Base-by-base conservation (phyloP, 306 rosid species). In the Trifolium subterraneum region DNA sequence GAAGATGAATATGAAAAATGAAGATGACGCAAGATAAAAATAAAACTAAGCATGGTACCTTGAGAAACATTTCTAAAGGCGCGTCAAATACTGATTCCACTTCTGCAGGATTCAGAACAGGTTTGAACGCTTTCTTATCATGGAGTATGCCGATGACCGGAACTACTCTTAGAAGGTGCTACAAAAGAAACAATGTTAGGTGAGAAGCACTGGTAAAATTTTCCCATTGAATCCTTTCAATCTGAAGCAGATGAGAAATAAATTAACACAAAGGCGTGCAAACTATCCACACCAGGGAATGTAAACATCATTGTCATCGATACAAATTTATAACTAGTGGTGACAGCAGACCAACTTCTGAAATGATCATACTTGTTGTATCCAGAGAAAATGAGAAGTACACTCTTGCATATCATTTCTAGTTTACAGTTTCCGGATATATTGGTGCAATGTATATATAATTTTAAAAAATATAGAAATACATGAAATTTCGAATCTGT, bases 31-130 rank as follows among this genome's bases (percentile, higher is more conserved):
- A 4, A 78, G 15, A 23, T 42, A 16, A 50, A 68, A 73, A 67
- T 16, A 74, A 54, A 62, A 58, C 25, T 54, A 44, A 64, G 61
- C 33, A 45, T 39, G 69, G 69, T 10, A 94, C 98, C 97, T 88
- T 91, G 82, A 94, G 86, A 82, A 94, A 94, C 98, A 94, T 94
- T 74, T 94, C 97, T 68, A 94, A 76, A 11, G 98, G 96, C 55
- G 93, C 97, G 62, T 94, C 97, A 79, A 94, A 94, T 70, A 94
- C 78, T 12, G 92, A 79, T 75, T 94, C 97, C 72, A 94, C 98
- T 82, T 94, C 97, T 36, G 74, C 90, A 20, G 96, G 93, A 74
- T 88, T 88, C 6, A 93, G 93, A 70, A 64, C 69, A 25, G 97
- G 93, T 75, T 64, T 87, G 86, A 91, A 94, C 31, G 90, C 88